Percentiles rank a stretch among this genome's conserved stretches.
phyloP scores from a whole-genome alignment of 805 yeast genomes.

The Jamesozyma piceae region DNA sequence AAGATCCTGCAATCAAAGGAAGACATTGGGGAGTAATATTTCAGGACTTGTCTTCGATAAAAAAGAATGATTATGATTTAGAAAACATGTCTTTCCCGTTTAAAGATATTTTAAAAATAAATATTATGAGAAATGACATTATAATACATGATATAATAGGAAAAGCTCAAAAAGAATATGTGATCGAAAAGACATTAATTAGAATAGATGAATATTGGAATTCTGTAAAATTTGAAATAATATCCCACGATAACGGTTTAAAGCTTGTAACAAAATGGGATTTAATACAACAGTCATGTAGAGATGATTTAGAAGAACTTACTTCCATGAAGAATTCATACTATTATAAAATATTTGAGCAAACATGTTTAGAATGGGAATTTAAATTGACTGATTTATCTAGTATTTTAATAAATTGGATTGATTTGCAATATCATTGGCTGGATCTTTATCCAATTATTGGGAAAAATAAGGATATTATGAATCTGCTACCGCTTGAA shows the following conservation, averaged over 20 bases:
- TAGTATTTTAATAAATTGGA: slow-evolving; percentile 56
- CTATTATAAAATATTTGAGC: slow-evolving; percentile 50
- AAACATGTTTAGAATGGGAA: slow-evolving; percentile 47
- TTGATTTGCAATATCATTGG: slow-evolving; percentile 85
- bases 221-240: slow-evolving; percentile 40
- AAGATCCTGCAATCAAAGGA: slow-evolving; percentile 46
- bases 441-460: slow-evolving; percentile 75
- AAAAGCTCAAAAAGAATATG: slow-evolving; percentile 65
- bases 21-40: slow-evolving; percentile 60
- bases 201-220: slow-evolving; percentile 51
- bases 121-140: slow-evolving; percentile 38
- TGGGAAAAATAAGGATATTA: slow-evolving; percentile 48
- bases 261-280: slow-evolving; percentile 64
- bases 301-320: slow-evolving; percentile 53
- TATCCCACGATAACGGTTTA: slow-evolving; percentile 42
- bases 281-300: slow-evolving; percentile 44
- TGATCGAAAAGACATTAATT: slow-evolving; percentile 48
- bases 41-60: slow-evolving; percentile 20
- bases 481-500: slow-evolving; percentile 59
- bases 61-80: slow-evolving; percentile 9
- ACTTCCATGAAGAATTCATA: slow-evolving; percentile 64
- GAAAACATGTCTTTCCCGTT: slow-evolving; percentile 32
- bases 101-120: slow-evolving; percentile 54
- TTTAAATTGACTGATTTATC: slow-evolving; percentile 42
- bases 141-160: slow-evolving; percentile 41